phyloP scores from a whole-genome alignment of 2,329 filamentous ascomycete genomes.

The Paradendryphiella salina region DNA sequence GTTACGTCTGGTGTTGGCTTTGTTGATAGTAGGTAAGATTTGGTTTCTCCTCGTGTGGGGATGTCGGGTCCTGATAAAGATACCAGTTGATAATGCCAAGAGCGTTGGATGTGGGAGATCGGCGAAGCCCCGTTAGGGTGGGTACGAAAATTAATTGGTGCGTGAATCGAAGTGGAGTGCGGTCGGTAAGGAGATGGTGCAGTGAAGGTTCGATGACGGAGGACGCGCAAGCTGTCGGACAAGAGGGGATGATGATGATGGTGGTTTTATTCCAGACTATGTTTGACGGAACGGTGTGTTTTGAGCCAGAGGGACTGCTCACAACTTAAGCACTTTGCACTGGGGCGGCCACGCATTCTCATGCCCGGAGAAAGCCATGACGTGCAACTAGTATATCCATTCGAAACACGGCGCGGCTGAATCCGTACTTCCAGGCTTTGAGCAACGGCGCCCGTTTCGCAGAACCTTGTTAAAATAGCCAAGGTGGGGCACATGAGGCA shows the following conservation, averaged over 20 bases:
- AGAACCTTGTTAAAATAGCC: conserved; percentile 16
- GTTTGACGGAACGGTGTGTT: not conserved
- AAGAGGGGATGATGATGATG: conserved; percentile 5
- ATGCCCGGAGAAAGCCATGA: conserved; percentile 29
- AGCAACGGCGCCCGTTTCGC: conserved; percentile 11
- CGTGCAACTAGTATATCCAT: conserved; percentile 21
- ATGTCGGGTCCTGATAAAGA: conserved; percentile 15
- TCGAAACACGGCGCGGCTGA: conserved; percentile 21
- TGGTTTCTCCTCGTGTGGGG: conserved; percentile 19
- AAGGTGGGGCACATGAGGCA: not conserved
- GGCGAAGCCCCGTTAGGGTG: conserved; percentile 18
- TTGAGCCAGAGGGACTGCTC: not conserved
- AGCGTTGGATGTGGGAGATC: conserved; percentile 22
- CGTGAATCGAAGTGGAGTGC: conserved; percentile 16
- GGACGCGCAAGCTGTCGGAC: conserved; percentile 18
- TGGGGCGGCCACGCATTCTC: conserved; percentile 20
- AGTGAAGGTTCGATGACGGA: conserved; percentile 11
- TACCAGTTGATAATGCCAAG: conserved; percentile 17
- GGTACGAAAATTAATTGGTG: conserved; percentile 20
- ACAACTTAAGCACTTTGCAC: conserved; percentile 18
- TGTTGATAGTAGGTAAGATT: conserved; percentile 4
- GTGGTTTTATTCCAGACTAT: not conserved
- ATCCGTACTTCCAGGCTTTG: conserved; percentile 19
- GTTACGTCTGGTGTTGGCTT: conserved; percentile 3
- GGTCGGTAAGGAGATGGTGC: conserved; percentile 19